These are phyloP conservation scores for Violaceomyces palustris DNA, from an alignment of 1,284 basidiomycete species.

Conservation along the genomic window DNA sequence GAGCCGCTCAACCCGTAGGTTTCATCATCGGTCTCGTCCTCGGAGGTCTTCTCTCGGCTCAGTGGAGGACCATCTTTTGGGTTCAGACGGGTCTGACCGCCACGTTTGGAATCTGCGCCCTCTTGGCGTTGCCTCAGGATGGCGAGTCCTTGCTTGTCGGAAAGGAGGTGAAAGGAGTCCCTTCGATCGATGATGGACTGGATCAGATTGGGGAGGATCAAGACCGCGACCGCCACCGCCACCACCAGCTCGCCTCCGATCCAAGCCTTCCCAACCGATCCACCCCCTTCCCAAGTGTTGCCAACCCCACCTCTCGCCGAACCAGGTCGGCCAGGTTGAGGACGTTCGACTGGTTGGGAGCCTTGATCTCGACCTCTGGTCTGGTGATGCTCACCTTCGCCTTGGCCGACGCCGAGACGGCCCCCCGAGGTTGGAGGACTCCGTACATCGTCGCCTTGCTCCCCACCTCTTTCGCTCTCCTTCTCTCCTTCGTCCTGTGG, in stretches of 20 bases:
- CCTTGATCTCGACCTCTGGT: conserved; percentile 67
- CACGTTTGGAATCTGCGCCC: conserved; percentile 58
- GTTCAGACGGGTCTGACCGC: conserved; percentile 60
- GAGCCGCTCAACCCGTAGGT: conserved; percentile 64
- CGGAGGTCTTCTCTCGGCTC: conserved; percentile 62
- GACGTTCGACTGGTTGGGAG: conserved; percentile 74
- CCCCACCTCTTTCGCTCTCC: conserved; percentile 62
- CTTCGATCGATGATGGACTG: too few relatives aligned
- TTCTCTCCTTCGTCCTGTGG: conserved; percentile 66
- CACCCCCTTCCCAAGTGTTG: too few relatives aligned
- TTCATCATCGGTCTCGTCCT: conserved; percentile 61
- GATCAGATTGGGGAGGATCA: too few relatives aligned
- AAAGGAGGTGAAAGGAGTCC: too few relatives aligned
- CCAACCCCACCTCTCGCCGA: too few relatives aligned
- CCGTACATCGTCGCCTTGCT: conserved; percentile 60
- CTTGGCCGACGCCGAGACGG: conserved; percentile 68
- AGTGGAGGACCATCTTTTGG: conserved; percentile 66
- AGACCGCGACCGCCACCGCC: too few relatives aligned
- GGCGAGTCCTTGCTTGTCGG: too few relatives aligned
- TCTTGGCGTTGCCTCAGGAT: conserved; percentile 54
- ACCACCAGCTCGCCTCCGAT: too few relatives aligned
- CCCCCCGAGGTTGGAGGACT: conserved; percentile 68
- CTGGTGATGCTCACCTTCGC: conserved; percentile 74
- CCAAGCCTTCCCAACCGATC: too few relatives aligned
- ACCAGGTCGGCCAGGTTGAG: conserved; percentile 17